Evolutionary conservation across 2,329 filamentous ascomycete genomes (phyloP).

Genomic region (Sphaceloma murrayae): DNA sequence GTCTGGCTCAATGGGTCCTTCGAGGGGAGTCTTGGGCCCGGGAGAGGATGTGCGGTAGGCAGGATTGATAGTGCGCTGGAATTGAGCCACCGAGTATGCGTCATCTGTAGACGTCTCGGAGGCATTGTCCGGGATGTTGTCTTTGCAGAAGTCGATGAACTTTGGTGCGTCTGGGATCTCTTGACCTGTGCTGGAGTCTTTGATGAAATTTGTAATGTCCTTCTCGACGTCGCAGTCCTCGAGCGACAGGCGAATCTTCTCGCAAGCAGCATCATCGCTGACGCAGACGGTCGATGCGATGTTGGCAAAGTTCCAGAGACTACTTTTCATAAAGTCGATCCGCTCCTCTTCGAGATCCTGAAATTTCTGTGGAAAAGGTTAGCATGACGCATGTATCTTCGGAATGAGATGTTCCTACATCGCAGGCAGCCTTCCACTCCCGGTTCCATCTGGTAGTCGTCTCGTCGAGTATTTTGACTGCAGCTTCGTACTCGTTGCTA

Average conservation of each 20-base stretch:
- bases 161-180: conserved; percentile 95
- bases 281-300: conserved; percentile 96
- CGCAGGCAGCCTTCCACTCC: conserved; percentile 95
- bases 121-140: conserved; percentile 67
- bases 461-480: conserved; percentile 87
- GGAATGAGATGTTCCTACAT: conserved; percentile 35
- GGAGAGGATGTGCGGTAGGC: conserved; percentile 93
- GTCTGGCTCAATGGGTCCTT: conserved; percentile 18
- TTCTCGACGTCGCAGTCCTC: conserved; percentile 96
- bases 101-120: conserved; percentile 82
- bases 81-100: conserved; percentile 88
- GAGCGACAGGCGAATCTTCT: conserved; percentile 86
- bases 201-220: conserved; percentile 84
- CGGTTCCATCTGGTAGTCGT: conserved; percentile 94
- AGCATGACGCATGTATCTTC: conserved; percentile 29
- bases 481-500: conserved; percentile 86
- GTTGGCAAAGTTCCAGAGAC: conserved; percentile 95
- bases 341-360: conserved; percentile 97
- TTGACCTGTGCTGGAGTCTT: conserved; percentile 79
- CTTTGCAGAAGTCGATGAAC: conserved; percentile 97
- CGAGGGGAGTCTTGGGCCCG: conserved; percentile 47
- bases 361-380: conserved; percentile 58
- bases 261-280: conserved; percentile 87
- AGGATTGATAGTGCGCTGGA: conserved; percentile 88
- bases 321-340: conserved; percentile 94